A percentile compares a stretch with the other conserved stretches of the same genome.
Conservation (phyloP, 345 rosid species). For the Adansonia digitata region DNA sequence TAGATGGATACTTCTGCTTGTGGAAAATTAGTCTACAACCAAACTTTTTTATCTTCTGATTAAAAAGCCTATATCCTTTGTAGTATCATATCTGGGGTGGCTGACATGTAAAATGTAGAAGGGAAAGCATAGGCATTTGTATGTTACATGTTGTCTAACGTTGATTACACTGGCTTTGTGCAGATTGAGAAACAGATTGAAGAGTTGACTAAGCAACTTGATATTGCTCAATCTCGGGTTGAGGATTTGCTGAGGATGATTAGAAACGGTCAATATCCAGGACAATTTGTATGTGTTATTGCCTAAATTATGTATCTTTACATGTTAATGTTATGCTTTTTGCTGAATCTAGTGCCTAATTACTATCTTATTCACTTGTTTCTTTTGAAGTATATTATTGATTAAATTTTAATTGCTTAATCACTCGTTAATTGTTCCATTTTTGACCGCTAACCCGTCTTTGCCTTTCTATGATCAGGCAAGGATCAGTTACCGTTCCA, state of each 20-base stretch:
- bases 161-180: slow-evolving; percentile 21
- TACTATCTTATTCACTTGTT: not conserved
- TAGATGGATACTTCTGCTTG: not conserved
- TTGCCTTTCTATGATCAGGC: slow-evolving; percentile 32
- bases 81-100: not conserved
- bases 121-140: not conserved
- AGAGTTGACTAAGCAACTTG: slow-evolving; percentile 75
- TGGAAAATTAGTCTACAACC: not conserved
- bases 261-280: slow-evolving; percentile 48
- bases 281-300: slow-evolving; percentile 36
- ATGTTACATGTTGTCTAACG: not conserved
- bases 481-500: slow-evolving; percentile 31
- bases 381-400: not conserved
- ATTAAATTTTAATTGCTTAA: not conserved
- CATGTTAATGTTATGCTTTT: not conserved
- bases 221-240: slow-evolving; percentile 76
- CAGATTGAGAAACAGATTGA: slow-evolving; percentile 87
- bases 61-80: not conserved
- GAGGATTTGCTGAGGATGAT: slow-evolving; percentile 68
- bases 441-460: slow-evolving; percentile 15
- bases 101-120: not conserved
- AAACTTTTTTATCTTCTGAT: not conserved
- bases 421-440: not conserved
- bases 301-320: not conserved
- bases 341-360: not conserved